A percentile compares a stretch with the other conserved stretches of the same genome.
Evolutionary conservation across 2,329 filamentous ascomycete species (phyloP).

Genomic region (Penicillium aurantiogriseum): DNA sequence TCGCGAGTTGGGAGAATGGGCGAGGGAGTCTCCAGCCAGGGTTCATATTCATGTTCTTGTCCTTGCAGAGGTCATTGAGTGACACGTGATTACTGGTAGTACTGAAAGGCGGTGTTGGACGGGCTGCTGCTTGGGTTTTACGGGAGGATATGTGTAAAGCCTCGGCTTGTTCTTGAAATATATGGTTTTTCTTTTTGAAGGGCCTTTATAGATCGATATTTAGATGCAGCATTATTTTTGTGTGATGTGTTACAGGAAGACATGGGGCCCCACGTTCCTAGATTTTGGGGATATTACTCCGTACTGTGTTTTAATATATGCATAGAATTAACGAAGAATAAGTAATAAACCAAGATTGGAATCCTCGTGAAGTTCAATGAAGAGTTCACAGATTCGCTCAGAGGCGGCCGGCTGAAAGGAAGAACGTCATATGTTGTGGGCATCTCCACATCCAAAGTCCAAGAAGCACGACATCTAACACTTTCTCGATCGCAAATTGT

Average conservation of each 20-base stretch:
- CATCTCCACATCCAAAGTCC: slow-evolving; percentile 1
- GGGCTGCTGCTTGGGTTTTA: too few species aligned
- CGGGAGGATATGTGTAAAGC: not conserved
- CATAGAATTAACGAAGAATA: not conserved
- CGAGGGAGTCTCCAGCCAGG: too few species aligned
- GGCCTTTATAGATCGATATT: not conserved
- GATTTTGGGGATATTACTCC: not conserved
- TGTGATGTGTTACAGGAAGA: not conserved
- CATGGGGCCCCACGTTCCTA: not conserved
- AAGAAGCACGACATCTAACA: not conserved
- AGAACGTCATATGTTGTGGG: slow-evolving; percentile 12
- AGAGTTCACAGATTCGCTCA: not conserved
- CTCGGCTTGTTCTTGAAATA: not conserved
- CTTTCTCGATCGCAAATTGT: not conserved
- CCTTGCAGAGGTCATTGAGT: too few species aligned
- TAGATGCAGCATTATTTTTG: not conserved
- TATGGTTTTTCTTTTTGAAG: not conserved
- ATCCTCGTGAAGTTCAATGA: not conserved
- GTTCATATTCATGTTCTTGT: too few species aligned
- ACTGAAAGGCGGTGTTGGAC: too few species aligned
- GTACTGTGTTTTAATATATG: not conserved
- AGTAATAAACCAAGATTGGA: too few species aligned
- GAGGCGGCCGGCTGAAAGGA: slow-evolving; percentile 10
- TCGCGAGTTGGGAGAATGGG: too few species aligned
- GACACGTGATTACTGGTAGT: too few species aligned